Conservation (phyloP, 768 basidiomycete species). For the Mycena indigotica region DNA sequence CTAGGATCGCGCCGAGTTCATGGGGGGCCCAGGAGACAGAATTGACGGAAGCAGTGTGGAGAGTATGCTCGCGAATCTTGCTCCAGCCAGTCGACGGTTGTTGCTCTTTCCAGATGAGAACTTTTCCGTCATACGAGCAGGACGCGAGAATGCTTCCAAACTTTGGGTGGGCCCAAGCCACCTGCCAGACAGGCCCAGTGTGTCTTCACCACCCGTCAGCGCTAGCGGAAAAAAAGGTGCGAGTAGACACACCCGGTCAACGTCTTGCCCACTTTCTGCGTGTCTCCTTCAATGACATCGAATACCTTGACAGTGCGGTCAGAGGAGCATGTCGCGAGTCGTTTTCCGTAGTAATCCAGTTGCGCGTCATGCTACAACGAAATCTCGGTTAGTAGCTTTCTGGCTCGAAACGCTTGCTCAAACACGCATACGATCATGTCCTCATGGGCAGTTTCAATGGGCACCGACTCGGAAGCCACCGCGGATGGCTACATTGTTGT, state of each 20-base stretch:
- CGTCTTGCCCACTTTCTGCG: conserved; percentile 70
- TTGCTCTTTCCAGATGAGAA: conserved; percentile 98
- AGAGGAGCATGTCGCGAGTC: conserved; percentile 94
- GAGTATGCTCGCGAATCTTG: conserved; percentile 92
- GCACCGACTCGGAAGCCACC: conserved; percentile 67
- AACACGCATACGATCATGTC: conserved; percentile 98
- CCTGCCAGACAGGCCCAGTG: conserved; percentile 97
- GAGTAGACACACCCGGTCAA: conserved; percentile 67
- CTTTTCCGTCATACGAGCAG: conserved; percentile 98
- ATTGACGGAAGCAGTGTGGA: conserved; percentile 96
- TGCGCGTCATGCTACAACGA: conserved; percentile 90
- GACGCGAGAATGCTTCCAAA: conserved; percentile 96
- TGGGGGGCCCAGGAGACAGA: conserved; percentile 99
- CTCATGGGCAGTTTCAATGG: conserved; percentile 94
- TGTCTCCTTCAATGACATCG: conserved; percentile 88
- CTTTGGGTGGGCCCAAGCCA: conserved; percentile 98
- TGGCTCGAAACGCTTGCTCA: neutral
- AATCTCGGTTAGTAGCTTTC: neutral
- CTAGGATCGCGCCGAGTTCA: conserved; percentile 93
- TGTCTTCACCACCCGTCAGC: conserved; percentile 54
- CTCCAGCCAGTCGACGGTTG: conserved; percentile 73
- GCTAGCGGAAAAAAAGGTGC: conserved; percentile 1
- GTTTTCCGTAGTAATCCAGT: conserved; percentile 95
- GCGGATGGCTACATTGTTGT: conserved; percentile 42
- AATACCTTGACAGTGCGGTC: conserved; percentile 96